Percentiles rank a stretch among this genome's conserved stretches.
Conservation (phyloP, 768 basidiomycete species). For the Butyriboletus loyo region DNA sequence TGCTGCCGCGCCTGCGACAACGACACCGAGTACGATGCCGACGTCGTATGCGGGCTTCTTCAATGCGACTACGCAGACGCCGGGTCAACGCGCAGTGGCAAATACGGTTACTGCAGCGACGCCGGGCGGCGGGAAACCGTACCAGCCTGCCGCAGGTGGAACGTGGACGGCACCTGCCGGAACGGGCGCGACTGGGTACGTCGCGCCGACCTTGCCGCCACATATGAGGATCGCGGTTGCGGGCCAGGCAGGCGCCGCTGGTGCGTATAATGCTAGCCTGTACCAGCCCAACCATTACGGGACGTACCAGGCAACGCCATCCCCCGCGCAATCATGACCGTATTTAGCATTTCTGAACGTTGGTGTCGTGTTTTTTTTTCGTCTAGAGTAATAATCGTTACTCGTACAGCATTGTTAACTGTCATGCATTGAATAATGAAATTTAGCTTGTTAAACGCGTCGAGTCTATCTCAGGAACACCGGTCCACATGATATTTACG, state of each 20-base stretch:
- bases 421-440: slow-evolving; percentile 18
- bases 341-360: background rate
- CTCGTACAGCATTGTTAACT: slow-evolving; percentile 9
- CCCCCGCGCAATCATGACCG: slow-evolving; percentile 29
- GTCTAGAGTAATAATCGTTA: slow-evolving; percentile 22
- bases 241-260: slow-evolving; percentile 22
- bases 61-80: slow-evolving; percentile 26
- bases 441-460: background rate
- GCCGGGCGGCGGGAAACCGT: slow-evolving; percentile 28
- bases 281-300: slow-evolving; percentile 34
- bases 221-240: slow-evolving; percentile 34
- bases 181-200: slow-evolving; percentile 22
- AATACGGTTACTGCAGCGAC: slow-evolving; percentile 45
- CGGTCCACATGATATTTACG: no score
- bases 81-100: slow-evolving; percentile 49
- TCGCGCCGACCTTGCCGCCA: slow-evolving; percentile 39
- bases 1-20: slow-evolving; percentile 22
- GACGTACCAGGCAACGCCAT: slow-evolving; percentile 31
- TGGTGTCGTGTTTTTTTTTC: background rate
- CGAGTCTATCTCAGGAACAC: background rate
- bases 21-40: slow-evolving; percentile 29
- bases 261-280: slow-evolving; percentile 14
- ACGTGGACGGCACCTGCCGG: slow-evolving; percentile 28
- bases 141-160: slow-evolving; percentile 24
- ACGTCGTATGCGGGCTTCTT: slow-evolving; percentile 44